Evolutionary conservation across 1,139 yeast species (phyloP).

Genomic region (Debaryomycetaceae sp.): DNA sequence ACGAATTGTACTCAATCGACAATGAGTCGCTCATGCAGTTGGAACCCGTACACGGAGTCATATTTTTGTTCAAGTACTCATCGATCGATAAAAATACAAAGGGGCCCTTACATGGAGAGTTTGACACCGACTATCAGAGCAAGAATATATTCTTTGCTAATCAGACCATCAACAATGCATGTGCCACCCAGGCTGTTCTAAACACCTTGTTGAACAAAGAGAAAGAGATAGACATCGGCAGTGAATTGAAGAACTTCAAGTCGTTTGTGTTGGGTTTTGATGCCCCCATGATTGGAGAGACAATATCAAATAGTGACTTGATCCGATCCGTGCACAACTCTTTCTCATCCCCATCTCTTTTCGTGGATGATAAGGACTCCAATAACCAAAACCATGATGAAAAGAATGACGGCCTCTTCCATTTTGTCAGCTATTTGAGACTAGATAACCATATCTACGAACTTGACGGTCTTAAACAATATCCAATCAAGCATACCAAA

Average conservation of each 20-base stretch:
- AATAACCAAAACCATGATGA: slow-evolving; percentile 28
- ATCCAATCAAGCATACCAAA: slow-evolving; percentile 52
- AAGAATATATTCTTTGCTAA: slow-evolving; percentile 55
- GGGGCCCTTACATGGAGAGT: slow-evolving; percentile 43
- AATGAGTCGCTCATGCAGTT: slow-evolving; percentile 36
- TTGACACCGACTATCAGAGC: slow-evolving; percentile 35
- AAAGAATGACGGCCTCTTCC: slow-evolving; percentile 56
- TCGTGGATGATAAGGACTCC: slow-evolving; percentile 39
- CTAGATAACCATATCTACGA: slow-evolving; percentile 54
- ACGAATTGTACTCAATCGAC: slow-evolving; percentile 58
- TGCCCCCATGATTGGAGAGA: slow-evolving; percentile 58
- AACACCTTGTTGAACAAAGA: slow-evolving; percentile 47
- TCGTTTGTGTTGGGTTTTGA: slow-evolving; percentile 55
- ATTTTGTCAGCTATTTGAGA: slow-evolving; percentile 56
- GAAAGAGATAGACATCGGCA: slow-evolving; percentile 45
- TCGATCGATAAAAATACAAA: slow-evolving; percentile 28
- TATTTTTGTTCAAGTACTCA: slow-evolving; percentile 63
- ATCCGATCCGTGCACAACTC: slow-evolving; percentile 63
- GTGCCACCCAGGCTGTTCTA: slow-evolving; percentile 77
- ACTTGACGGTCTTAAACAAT: slow-evolving; percentile 61
- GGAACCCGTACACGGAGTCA: slow-evolving; percentile 55
- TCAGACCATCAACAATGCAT: slow-evolving; percentile 67
- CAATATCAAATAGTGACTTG: slow-evolving; percentile 58
- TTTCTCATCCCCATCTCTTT: slow-evolving; percentile 55
- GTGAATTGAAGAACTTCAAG: slow-evolving; percentile 46